Evolutionary conservation across 441 rosid species (phyloP), one percentile per base, ranked within the genome.

Genomic region (Geranium incanum): DNA sequence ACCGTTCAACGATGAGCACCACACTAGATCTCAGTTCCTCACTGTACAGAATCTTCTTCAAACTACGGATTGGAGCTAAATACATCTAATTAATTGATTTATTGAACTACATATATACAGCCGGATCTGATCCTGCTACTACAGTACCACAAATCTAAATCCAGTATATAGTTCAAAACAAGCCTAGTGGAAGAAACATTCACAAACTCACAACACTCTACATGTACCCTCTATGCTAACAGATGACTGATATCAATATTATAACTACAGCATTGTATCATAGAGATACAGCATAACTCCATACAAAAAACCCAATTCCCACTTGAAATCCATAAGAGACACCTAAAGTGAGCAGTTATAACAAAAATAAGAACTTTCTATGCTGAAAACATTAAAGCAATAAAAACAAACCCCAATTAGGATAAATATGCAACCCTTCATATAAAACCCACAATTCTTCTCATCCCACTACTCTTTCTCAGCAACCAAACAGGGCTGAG

Each of bases 401-500:
- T 9, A 48, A 48, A 9, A 11, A 48, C n/a, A n/a, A 48, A 48
- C 55, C 55, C 55, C 55, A 11, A 48, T 48, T 3, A 28, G 23
- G 45, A 12, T 13, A 33, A 43, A 41, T 48, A 59, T 67, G 23
- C 71, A 37, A 52, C 11, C 57, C 45, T 48, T 57, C 12, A 73
- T 18, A 63, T 70, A 12, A 36, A 72, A 52, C 12, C 13, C 43
- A 6, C 4, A 62, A 68, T n/a, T 38, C 21, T 18, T 45, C 15
- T 15, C 6, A 55, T 60, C 16, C 70, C 1, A 67, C 21, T 6
- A 36, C 13, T 36, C 28, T 71, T 67, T 8, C 73, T 18, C 36
- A 60, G 19, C 66, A 64, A 72, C 50, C 69, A 74, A 70, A 38
- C 45, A 57, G 70, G 66, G 62, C 41, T 43, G 11, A 76, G 15